Evolutionary conservation across 2,329 filamentous ascomycete genomes (phyloP).

Genomic region (Talaromyces sp.): DNA sequence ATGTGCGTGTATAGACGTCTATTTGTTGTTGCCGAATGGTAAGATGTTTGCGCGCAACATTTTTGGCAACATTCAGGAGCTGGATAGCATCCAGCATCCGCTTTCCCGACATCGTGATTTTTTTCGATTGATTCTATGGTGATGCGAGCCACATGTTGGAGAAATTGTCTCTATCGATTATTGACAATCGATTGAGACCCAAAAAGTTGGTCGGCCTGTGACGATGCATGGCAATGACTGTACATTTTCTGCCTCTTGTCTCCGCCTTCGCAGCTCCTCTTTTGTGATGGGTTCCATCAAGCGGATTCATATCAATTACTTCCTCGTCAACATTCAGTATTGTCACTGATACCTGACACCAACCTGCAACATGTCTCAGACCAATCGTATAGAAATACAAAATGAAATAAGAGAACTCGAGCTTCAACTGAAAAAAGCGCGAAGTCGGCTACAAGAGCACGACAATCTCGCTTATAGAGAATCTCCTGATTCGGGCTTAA

Average conservation of each 20-base stretch:
- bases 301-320: not conserved
- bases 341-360: not conserved
- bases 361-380: conserved; percentile 3
- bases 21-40: conserved; percentile 59
- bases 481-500: conserved; percentile 7
- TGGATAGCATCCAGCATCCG: conserved; percentile 68
- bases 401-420: conserved; percentile 48
- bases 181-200: not conserved
- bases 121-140: not conserved
- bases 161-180: too few relatives aligned
- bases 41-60: conserved; percentile 62
- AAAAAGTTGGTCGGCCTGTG: not conserved
- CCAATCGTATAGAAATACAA: conserved; percentile 24
- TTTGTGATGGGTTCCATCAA: not conserved
- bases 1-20: conserved; percentile 62
- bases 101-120: conserved; percentile 51
- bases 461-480: conserved; percentile 6
- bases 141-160: conserved; percentile 2
- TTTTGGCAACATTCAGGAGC: conserved; percentile 66
- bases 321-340: not conserved
- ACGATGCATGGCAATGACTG: not conserved
- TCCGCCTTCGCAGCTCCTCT: conserved; percentile 6
- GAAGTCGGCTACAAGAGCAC: conserved; percentile 36
- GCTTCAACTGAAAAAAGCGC: conserved; percentile 45
- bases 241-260: conserved; percentile 17